These are phyloP conservation scores for Stachybotrys echinatus DNA, from an alignment of 2,329 filamentous ascomycete genomes.

Conservation along the genomic window DNA sequence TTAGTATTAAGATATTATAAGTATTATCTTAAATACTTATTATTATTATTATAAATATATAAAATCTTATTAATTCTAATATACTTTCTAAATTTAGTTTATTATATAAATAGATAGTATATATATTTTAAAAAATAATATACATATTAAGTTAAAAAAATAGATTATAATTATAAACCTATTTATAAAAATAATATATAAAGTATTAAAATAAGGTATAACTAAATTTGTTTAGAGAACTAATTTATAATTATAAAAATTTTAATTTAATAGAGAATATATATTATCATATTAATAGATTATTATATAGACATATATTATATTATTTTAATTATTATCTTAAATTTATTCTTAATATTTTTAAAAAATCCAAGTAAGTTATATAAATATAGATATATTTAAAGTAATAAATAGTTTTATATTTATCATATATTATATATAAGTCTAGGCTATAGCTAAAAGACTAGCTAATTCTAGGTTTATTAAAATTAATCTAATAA, in stretches of 20 bases:
- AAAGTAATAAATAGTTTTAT: background rate
- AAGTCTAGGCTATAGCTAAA: slow-evolving; percentile 1
- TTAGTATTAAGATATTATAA: background rate
- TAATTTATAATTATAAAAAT: background rate
- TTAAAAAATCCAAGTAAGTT: background rate
- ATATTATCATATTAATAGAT: background rate
- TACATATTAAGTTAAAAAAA: background rate
- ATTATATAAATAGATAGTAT: background rate
- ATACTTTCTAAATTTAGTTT: background rate
- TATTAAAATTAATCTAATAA: too few species aligned
- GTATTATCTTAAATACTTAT: background rate
- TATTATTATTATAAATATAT: background rate
- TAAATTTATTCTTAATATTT: background rate
- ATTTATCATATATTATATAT: slow-evolving; percentile 2
- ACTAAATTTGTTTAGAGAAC: background rate
- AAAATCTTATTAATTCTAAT: background rate
- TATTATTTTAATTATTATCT: slow-evolving; percentile 1
- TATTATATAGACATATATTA: background rate
- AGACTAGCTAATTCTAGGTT: too few species aligned
- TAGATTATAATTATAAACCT: slow-evolving; percentile 1
- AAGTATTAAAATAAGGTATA: background rate
- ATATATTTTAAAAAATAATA: slow-evolving; percentile 1
- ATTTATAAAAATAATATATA: slow-evolving; percentile 1
- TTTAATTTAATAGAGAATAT: too few species aligned
- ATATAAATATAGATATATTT: background rate